A percentile compares a stretch with the other conserved stretches of the same genome.
Evolutionary conservation across 345 rosid species (phyloP).

Genomic region (Eucalyptus regnans): DNA sequence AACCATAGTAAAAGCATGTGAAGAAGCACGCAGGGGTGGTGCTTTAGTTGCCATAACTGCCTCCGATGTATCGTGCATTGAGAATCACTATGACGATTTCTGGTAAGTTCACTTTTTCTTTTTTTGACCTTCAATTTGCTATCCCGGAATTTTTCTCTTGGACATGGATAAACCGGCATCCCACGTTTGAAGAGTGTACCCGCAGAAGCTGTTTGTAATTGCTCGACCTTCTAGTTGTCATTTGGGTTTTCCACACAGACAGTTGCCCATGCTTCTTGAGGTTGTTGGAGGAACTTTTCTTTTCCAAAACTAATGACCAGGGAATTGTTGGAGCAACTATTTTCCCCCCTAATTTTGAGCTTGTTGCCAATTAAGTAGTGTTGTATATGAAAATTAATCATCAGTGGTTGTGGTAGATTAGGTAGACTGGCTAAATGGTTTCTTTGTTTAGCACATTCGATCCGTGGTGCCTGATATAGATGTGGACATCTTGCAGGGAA

Average conservation of each 20-base stretch:
- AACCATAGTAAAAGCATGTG: slow-evolving; percentile 72
- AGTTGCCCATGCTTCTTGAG: neutral
- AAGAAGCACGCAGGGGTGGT: slow-evolving; percentile 71
- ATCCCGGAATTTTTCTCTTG: neutral
- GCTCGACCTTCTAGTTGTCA: neutral
- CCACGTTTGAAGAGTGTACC: neutral
- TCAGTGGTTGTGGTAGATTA: neutral
- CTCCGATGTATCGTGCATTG: slow-evolving; percentile 89
- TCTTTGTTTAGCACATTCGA: neutral
- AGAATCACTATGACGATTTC: slow-evolving; percentile 86
- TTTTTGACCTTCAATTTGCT: neutral
- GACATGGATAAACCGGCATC: neutral
- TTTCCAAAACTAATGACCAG: neutral
- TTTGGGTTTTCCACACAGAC: neutral
- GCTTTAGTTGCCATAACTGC: slow-evolving; percentile 88
- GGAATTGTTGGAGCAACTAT: neutral
- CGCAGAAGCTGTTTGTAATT: neutral
- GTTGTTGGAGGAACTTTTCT: neutral
- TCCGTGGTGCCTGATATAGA: neutral
- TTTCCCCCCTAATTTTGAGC: neutral
- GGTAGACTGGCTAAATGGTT: neutral
- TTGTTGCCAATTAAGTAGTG: neutral
- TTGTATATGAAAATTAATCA: neutral
- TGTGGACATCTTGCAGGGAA: slow-evolving; percentile 39
- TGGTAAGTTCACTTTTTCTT: slow-evolving; percentile 32